Base-by-base conservation (phyloP, 257 asterid species). In the Lantana camara region DNA sequence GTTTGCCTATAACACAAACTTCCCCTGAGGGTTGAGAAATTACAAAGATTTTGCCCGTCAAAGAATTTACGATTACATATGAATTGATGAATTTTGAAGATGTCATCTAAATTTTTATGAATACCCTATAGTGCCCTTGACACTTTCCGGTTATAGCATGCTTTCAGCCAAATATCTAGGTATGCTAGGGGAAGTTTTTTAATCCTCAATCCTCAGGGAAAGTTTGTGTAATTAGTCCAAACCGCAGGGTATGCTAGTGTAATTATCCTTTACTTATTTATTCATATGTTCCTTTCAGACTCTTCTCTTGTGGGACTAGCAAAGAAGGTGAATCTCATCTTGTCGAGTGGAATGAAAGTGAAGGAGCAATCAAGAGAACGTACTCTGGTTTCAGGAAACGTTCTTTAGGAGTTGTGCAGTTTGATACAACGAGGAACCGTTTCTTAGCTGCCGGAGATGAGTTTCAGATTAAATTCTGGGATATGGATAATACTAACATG, bases 331-430 rank as follows among this genome's bases (percentile, higher is more conserved):
- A 92, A 74, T 92, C 98, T n/a, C 91, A 85, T 77, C 91, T 92
- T 3, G 98, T 92, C 73, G 98, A 92, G 77, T 92, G 98, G 98
- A 92, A 92, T 72, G 98, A 92, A 84, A 92, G 96, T 75, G 98
- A 92, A 81, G 97, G 98, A 60, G 96, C 95, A 45, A 87, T 89
- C 67, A 92, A 85, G 83, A 85, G 98, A 80, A 80, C 97, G 4
- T 92, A 83, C 66, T 67, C 89, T 44, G 98, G 98, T 62, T 89
- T 92, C 60, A 79, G 96, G 48, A 92, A 92, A 68, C 91, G 87
- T 68, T 87, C 98, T 47, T 71, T 86, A 58, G 96, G 97, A 41
- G 96, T 92, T 42, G 96, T 92, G 69, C 97, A 92, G 76, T 92
- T 92, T 66, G 98, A 92, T 80, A 89, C 96, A 3, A 92, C 96